Conservation (phyloP, 805 yeast genomes). For the Lipomyces kockii region DNA sequence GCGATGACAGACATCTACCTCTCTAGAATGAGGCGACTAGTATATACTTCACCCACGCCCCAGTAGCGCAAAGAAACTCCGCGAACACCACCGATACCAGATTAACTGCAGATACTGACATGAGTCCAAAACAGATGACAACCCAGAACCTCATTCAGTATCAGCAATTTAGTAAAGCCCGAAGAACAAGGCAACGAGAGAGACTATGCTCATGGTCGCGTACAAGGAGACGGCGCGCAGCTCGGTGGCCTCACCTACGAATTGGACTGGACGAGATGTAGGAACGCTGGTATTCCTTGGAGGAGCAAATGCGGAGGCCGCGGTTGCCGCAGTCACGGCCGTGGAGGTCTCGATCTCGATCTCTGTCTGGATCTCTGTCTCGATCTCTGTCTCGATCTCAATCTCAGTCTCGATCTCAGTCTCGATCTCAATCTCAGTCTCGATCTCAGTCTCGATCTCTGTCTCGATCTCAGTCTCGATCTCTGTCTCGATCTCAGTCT, state of each 20-base stretch:
- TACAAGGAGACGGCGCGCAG: constrained; percentile 9
- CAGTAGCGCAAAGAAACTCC: no score
- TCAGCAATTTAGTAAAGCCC: constrained; percentile 9
- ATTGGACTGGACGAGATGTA: constrained; percentile 3
- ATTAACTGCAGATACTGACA: no score
- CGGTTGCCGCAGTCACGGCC: background rate
- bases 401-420: no score
- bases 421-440: background rate
- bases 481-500: background rate
- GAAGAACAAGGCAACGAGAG: constrained; percentile 12
- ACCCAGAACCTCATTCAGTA: background rate
- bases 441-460: background rate
- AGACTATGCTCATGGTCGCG: constrained; percentile 8
- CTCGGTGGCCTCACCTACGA: constrained; percentile 17
- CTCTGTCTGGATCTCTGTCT: background rate
- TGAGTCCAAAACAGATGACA: no score
- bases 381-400: background rate
- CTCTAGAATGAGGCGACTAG: background rate
- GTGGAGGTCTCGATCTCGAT: constrained; percentile 2
- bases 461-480: background rate
- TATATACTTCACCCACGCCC: background rate
- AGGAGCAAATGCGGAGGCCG: background rate
- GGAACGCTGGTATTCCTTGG: constrained; percentile 7
- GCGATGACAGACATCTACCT: background rate
- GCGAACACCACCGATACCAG: no score